A percentile compares a stretch with the other conserved stretches of the same genome.
These are phyloP conservation scores for Euphorbia lathyris DNA, from an alignment of 345 rosid species.

Conservation along the genomic window DNA sequence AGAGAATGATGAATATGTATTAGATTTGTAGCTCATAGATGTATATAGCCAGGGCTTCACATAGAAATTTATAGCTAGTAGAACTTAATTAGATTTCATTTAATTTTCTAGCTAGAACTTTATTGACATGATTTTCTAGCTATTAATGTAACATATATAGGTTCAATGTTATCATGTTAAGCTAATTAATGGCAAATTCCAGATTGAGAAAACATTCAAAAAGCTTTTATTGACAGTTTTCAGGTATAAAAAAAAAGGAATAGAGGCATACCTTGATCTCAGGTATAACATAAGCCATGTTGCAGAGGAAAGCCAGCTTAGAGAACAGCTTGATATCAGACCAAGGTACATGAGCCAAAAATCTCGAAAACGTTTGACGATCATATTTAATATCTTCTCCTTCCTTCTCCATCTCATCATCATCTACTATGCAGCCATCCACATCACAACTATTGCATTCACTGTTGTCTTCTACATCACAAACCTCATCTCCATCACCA, in stretches of 20 bases:
- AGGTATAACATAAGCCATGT: constrained; percentile 80
- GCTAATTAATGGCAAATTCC: too few species aligned
- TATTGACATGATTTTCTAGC: too few species aligned
- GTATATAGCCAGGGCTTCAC: too few species aligned
- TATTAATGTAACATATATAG: too few species aligned
- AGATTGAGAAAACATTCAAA: too few species aligned
- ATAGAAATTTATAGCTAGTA: too few species aligned
- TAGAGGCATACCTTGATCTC: constrained; percentile 45
- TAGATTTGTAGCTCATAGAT: too few species aligned
- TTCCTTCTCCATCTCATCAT: constrained; percentile 47
- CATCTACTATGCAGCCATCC: constrained; percentile 47
- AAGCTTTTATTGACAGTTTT: background rate
- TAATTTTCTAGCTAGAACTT: too few species aligned
- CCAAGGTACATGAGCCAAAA: constrained; percentile 50
- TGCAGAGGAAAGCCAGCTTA: constrained; percentile 76
- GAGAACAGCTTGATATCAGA: constrained; percentile 67
- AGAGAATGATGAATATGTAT: too few species aligned
- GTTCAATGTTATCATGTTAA: too few species aligned
- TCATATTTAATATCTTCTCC: constrained; percentile 31
- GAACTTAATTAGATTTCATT: too few species aligned
- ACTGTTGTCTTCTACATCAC: constrained; percentile 22
- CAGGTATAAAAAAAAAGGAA: background rate
- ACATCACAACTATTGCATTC: constrained; percentile 39
- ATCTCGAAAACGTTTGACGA: constrained; percentile 47
- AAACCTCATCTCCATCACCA: constrained; percentile 24